Evolutionary conservation across 1,284 basidiomycete species (phyloP).

Genomic region (Grifola frondosa): DNA sequence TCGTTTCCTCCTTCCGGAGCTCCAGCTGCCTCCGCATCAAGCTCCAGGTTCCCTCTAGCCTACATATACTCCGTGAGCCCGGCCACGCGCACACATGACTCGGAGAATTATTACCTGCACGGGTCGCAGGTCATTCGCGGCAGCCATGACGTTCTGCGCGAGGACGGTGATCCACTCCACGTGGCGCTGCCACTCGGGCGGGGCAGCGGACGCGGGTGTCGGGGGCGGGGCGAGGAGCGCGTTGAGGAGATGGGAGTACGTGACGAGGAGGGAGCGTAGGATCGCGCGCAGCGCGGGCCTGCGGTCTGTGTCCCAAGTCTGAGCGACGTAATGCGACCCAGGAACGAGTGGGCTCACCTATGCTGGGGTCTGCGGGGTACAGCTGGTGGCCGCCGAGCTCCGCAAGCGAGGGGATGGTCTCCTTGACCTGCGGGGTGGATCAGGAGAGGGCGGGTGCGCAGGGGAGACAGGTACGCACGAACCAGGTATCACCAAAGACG

Average conservation of each 20-base stretch:
- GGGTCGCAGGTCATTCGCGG: conserved; percentile 78
- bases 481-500: conserved; percentile 80
- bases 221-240: conserved; percentile 65
- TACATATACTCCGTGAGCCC: too few relatives aligned
- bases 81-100: too few relatives aligned
- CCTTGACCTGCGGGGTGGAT: conserved; percentile 50
- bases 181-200: conserved; percentile 68
- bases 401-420: conserved; percentile 68
- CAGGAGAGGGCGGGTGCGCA: conserved; percentile 8
- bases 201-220: conserved; percentile 39
- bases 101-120: conserved; percentile 52
- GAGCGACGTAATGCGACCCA: neutral
- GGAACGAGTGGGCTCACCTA: conserved; percentile 43
- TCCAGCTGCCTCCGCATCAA: conserved; percentile 76
- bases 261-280: conserved; percentile 66
- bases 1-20: conserved; percentile 66
- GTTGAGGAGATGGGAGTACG: conserved; percentile 65
- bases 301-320: conserved; percentile 48
- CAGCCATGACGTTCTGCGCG: conserved; percentile 79
- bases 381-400: conserved; percentile 71
- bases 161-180: conserved; percentile 75
- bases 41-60: conserved; percentile 72
- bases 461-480: conserved; percentile 45
- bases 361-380: conserved; percentile 66
- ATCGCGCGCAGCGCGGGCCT: conserved; percentile 67